Evolutionary conservation across 1,284 basidiomycete species (phyloP).

Genomic region (Ceratobasidium sp.): DNA sequence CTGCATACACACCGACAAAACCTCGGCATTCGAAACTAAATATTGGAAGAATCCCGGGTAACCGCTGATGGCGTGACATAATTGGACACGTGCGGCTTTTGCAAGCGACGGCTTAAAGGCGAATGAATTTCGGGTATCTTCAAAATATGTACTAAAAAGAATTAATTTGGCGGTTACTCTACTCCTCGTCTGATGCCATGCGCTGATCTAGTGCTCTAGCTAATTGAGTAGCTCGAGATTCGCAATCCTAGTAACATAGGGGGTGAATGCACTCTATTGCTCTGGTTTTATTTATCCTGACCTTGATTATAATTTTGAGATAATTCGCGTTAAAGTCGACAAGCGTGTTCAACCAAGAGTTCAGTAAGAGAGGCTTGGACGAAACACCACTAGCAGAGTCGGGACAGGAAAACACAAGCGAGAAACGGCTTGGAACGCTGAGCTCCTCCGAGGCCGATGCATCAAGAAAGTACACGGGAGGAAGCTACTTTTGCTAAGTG

Average conservation of each 20-base stretch:
- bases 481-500: conserved; percentile 52
- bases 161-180: conserved; percentile 1
- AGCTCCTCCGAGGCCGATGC: conserved; percentile 68
- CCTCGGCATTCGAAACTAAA: conserved; percentile 10
- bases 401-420: conserved; percentile 67
- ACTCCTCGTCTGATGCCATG: conserved; percentile 25
- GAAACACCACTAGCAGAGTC: conserved; percentile 43
- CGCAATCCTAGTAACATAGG: conserved; percentile 29
- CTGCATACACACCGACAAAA: conserved; percentile 10
- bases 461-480: conserved; percentile 68
- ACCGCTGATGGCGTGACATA: background rate
- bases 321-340: conserved; percentile 59
- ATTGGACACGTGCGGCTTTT: conserved; percentile 9
- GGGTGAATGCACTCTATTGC: too few relatives aligned
- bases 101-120: background rate
- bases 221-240: conserved; percentile 30
- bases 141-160: background rate
- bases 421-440: conserved; percentile 58
- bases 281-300: conserved; percentile 46
- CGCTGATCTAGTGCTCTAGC: conserved; percentile 38
- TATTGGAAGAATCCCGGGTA: conserved; percentile 31
- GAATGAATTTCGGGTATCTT: background rate
- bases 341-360: conserved; percentile 65
- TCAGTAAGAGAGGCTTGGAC: conserved; percentile 57
- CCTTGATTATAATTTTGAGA: conserved; percentile 61